A percentile compares a stretch with the other conserved stretches of the same genome.
phyloP scores from a whole-genome alignment of 179 eudicot species.

The Drosera spatulata region DNA sequence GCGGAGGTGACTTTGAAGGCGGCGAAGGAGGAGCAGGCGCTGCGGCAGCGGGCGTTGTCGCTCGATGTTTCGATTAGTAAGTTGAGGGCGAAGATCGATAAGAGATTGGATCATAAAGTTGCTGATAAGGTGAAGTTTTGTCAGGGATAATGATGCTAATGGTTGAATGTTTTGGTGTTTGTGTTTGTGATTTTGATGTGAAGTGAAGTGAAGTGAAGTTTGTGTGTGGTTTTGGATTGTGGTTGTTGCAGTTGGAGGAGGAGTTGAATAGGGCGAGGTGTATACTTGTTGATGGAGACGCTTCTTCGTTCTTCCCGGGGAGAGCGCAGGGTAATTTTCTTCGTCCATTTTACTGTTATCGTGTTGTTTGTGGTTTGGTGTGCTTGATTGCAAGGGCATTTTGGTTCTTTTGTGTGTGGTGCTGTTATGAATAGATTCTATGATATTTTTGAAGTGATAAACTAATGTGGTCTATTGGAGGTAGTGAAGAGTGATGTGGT shows the following conservation, averaged over 20 bases:
- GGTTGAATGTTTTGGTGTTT: not conserved
- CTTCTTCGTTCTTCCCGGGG: slow-evolving; percentile 37
- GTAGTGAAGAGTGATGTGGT: too few relatives aligned
- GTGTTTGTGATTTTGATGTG: slow-evolving; percentile 1
- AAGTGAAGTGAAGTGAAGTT: not conserved
- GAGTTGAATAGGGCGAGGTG: slow-evolving; percentile 36
- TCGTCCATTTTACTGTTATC: not conserved
- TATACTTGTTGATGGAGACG: slow-evolving; percentile 35
- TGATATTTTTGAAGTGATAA: too few relatives aligned
- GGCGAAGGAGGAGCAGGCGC: slow-evolving; percentile 24
- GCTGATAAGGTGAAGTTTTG: slow-evolving; percentile 23
- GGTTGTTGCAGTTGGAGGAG: slow-evolving; percentile 31
- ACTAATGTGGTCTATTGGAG: too few relatives aligned
- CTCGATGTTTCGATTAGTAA: slow-evolving; percentile 19
- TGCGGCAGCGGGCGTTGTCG: slow-evolving; percentile 31
- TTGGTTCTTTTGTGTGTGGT: not conserved
- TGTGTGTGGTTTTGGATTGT: not conserved
- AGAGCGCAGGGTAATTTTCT: slow-evolving; percentile 22
- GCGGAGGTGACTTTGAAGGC: slow-evolving; percentile 20
- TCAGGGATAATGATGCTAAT: not conserved
- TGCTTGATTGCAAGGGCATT: not conserved
- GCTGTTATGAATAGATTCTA: too few relatives aligned
- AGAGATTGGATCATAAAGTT: slow-evolving; percentile 22
- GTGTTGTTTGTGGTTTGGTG: not conserved
- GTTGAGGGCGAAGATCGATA: slow-evolving; percentile 23